phyloP scores from a whole-genome alignment of 768 basidiomycete species.

The Postia placenta region DNA sequence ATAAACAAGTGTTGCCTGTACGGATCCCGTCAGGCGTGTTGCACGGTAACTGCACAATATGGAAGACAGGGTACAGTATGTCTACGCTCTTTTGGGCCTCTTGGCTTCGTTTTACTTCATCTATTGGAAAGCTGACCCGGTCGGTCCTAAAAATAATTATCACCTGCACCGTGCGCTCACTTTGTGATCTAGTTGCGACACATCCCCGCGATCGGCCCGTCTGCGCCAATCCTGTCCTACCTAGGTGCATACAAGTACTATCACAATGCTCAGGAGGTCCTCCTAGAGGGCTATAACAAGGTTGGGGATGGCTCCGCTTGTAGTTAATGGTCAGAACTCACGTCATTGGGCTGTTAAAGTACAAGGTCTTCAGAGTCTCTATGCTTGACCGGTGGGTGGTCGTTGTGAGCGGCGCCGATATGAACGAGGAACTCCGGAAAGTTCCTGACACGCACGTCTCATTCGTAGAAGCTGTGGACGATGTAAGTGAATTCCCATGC shows the following conservation, averaged over 20 bases:
- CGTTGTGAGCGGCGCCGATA: slow-evolving; percentile 33
- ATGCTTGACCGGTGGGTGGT: slow-evolving; percentile 40
- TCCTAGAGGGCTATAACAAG: slow-evolving; percentile 29
- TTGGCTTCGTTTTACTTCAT: not conserved
- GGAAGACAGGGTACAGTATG: not conserved
- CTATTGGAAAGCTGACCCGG: not conserved
- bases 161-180: not conserved
- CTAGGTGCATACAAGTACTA: slow-evolving; percentile 23
- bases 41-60: no score
- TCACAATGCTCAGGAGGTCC: slow-evolving; percentile 16
- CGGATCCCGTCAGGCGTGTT: no score
- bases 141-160: not conserved
- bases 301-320: slow-evolving; percentile 10
- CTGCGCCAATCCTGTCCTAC: slow-evolving; percentile 27
- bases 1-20: no score
- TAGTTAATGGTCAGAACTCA: not conserved
- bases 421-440: slow-evolving; percentile 45
- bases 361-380: slow-evolving; percentile 37
- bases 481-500: slow-evolving; percentile 26
- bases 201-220: slow-evolving; percentile 35
- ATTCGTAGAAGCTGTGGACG: slow-evolving; percentile 31
- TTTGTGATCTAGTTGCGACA: slow-evolving; percentile 6
- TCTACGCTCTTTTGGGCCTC: not conserved
- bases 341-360: slow-evolving; percentile 7
- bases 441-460: slow-evolving; percentile 44